Percentiles rank a stretch among this genome's conserved stretches.
These are phyloP conservation scores for Skeletonema tropicum DNA, from an alignment of 108 stramenopile genomes.

Conservation along the genomic window DNA sequence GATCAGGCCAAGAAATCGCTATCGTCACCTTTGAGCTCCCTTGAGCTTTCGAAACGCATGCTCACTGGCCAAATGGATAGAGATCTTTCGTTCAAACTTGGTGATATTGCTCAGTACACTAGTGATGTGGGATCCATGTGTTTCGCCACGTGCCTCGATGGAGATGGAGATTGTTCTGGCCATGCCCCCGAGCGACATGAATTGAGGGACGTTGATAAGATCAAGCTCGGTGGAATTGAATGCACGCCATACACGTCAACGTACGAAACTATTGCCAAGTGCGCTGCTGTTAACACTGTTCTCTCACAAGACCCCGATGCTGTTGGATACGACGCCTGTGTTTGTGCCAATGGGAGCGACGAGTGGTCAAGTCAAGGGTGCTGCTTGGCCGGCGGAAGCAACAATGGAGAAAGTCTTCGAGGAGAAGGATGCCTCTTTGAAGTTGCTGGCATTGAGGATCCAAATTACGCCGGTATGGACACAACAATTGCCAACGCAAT, in stretches of 20 bases:
- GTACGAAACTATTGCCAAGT: conserved; percentile 45
- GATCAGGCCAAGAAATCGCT: conserved; percentile 33
- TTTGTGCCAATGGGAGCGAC: conserved; percentile 49
- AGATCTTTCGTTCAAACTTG: conserved; percentile 45
- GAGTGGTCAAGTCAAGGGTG: conserved; percentile 55
- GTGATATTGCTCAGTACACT: conserved; percentile 49
- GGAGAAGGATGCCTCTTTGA: conserved; percentile 51
- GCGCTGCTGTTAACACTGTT: conserved; percentile 36
- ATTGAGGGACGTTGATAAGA: conserved; percentile 43
- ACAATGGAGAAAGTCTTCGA: conserved; percentile 27
- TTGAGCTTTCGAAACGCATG: conserved; percentile 44
- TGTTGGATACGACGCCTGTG: conserved; percentile 36
- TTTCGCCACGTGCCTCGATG: conserved; percentile 26
- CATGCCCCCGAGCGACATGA: conserved; percentile 51
- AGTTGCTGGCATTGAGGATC: conserved; percentile 50
- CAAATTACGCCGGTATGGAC: conserved; percentile 56
- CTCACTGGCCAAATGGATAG: conserved; percentile 49
- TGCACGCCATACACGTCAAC: conserved; percentile 58
- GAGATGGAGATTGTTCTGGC: conserved; percentile 33
- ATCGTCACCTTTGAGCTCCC: conserved; percentile 9
- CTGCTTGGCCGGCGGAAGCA: conserved; percentile 49
- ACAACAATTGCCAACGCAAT: conserved; percentile 27
- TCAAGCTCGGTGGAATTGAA: conserved; percentile 56
- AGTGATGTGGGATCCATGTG: conserved; percentile 50
- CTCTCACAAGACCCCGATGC: conserved; percentile 35